Conservation (phyloP, 345 rosid genomes). For the Hypericum perforatum region DNA sequence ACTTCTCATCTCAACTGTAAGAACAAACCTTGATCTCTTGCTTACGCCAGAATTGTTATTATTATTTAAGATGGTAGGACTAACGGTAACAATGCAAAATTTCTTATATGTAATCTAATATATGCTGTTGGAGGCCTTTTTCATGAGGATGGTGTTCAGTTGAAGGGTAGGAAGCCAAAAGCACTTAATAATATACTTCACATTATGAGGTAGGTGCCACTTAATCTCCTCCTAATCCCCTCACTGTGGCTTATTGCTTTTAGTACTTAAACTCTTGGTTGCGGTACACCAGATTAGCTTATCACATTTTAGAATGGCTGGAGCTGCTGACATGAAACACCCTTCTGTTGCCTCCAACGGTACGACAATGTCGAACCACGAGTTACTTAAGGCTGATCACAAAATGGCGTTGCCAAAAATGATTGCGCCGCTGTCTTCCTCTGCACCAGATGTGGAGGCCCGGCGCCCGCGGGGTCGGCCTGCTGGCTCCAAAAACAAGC, state of each 20-base stretch:
- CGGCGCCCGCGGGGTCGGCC: slow-evolving; percentile 91
- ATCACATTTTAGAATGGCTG: slow-evolving; percentile 38
- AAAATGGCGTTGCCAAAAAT: slow-evolving; percentile 21
- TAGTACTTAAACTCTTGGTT: slow-evolving; percentile 40
- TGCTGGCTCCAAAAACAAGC: slow-evolving; percentile 88
- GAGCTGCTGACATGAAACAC: slow-evolving; percentile 33
- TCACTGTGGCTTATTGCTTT: slow-evolving; percentile 53
- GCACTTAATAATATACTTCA: slow-evolving; percentile 11
- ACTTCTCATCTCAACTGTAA: too few species aligned
- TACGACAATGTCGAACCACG: slow-evolving; percentile 39
- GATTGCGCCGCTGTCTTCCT: slow-evolving; percentile 44
- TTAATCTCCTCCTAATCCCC: slow-evolving; percentile 69
- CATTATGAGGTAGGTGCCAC: slow-evolving; percentile 48
- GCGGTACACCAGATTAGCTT: slow-evolving; percentile 14
- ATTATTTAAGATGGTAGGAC: not conserved
- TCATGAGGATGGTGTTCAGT: slow-evolving; percentile 41
- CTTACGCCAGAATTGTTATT: not conserved
- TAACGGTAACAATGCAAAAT: not conserved
- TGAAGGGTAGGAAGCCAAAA: slow-evolving; percentile 48
- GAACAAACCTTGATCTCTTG: too few species aligned
- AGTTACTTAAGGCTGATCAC: slow-evolving; percentile 26
- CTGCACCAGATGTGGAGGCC: slow-evolving; percentile 38
- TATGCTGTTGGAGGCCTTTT: slow-evolving; percentile 42
- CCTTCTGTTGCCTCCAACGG: slow-evolving; percentile 36
- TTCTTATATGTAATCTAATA: slow-evolving; percentile 14